Evolutionary conservation across 345 rosid species (phyloP).

Genomic region (Conringia planisiliqua): DNA sequence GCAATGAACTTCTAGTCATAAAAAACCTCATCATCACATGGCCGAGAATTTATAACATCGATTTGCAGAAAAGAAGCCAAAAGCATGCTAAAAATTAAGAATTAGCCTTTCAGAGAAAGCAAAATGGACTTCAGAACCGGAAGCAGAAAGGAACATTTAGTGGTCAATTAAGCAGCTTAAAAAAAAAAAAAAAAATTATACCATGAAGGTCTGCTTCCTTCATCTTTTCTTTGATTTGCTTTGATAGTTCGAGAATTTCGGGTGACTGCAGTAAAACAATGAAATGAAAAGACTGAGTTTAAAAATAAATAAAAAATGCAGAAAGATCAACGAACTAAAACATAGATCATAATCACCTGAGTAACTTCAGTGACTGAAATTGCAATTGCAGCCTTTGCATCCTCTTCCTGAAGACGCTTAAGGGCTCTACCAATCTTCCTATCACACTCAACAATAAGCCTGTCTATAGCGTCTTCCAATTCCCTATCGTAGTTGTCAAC

Average conservation of each 20-base stretch:
- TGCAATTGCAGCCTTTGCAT: slow-evolving; percentile 99
- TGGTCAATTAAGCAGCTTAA: not conserved
- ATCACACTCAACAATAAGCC: slow-evolving; percentile 95
- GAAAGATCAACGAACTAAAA: not conserved
- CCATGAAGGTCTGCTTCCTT: slow-evolving; percentile 90
- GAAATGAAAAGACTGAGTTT: not conserved
- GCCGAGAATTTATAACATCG: not conserved
- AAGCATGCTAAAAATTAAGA: not conserved
- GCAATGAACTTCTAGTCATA: slow-evolving; percentile 1
- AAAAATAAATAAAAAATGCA: not conserved
- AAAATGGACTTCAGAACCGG: not conserved
- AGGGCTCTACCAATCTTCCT: slow-evolving; percentile 94
- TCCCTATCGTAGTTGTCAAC: slow-evolving; percentile 84
- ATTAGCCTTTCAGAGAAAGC: not conserved
- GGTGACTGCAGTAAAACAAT: slow-evolving; percentile 52
- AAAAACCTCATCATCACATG: not conserved
- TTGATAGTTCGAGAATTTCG: slow-evolving; percentile 75
- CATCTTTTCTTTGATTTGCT: slow-evolving; percentile 87
- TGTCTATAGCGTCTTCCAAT: slow-evolving; percentile 92
- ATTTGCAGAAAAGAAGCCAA: not conserved
- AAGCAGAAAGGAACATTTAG: not conserved
- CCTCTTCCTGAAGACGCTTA: slow-evolving; percentile 98
- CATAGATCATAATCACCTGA: slow-evolving; percentile 55
- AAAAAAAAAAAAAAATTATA: too few species aligned
- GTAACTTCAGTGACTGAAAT: slow-evolving; percentile 97